Percentiles rank a stretch among this genome's conserved stretches.
Evolutionary conservation across 2,329 filamentous ascomycete species (phyloP).

Genomic region (Claviceps monticola): DNA sequence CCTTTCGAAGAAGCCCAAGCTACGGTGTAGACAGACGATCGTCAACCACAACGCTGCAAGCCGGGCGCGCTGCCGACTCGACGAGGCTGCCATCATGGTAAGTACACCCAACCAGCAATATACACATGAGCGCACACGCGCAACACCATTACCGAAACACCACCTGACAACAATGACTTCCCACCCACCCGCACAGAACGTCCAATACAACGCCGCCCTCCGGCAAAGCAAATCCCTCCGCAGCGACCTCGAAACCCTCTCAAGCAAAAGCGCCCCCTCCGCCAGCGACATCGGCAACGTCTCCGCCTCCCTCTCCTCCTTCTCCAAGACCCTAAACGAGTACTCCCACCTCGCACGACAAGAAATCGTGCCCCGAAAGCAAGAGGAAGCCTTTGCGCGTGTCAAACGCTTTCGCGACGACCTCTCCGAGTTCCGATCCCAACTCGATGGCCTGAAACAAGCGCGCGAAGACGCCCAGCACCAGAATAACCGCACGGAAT

Average conservation of each 20-base stretch:
- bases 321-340: constrained; percentile 83
- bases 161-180: not conserved
- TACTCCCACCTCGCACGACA: constrained; percentile 76
- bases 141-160: not conserved
- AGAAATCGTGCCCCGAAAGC: constrained; percentile 81
- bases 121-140: not conserved
- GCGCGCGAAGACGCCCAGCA: constrained; percentile 62
- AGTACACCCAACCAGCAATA: not conserved
- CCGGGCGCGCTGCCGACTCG: not conserved
- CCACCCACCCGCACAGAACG: constrained; percentile 42
- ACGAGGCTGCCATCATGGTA: not conserved
- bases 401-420: constrained; percentile 76
- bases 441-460: constrained; percentile 65
- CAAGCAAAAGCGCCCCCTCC: constrained; percentile 49
- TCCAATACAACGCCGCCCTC: constrained; percentile 72
- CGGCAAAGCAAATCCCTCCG: constrained; percentile 73
- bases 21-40: not conserved
- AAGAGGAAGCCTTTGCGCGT: constrained; percentile 77
- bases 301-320: constrained; percentile 63
- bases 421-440: constrained; percentile 62
- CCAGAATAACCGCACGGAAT: constrained; percentile 55
- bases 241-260: constrained; percentile 59
- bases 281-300: constrained; percentile 48
- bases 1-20: no score
- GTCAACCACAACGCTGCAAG: not conserved